A percentile compares a stretch with the other conserved stretches of the same genome.
Evolutionary conservation across 23 red algal species (phyloP).

Genomic region (Pyropia yezoensis): DNA sequence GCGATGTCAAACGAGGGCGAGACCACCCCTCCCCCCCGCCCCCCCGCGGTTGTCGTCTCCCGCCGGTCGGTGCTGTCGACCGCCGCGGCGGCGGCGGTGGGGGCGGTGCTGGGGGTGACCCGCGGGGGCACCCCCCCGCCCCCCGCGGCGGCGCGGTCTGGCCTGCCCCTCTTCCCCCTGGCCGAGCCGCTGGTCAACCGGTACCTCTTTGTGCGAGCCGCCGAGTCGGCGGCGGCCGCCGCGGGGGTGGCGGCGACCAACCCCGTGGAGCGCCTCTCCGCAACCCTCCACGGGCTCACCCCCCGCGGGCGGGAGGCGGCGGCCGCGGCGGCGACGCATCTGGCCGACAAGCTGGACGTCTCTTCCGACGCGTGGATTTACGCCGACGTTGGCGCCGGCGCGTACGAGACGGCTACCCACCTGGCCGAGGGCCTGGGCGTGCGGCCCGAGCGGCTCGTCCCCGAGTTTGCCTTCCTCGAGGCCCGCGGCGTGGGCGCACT

Average conservation of each 20-base stretch:
- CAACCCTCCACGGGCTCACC: slow-evolving; percentile 49
- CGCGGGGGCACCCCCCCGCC: not conserved
- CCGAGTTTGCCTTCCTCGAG: slow-evolving; percentile 75
- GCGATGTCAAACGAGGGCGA: too few relatives aligned
- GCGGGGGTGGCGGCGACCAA: slow-evolving; percentile 42
- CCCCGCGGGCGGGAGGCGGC: slow-evolving; percentile 29
- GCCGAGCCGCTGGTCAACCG: slow-evolving; percentile 41
- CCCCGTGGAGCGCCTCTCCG: slow-evolving; percentile 63
- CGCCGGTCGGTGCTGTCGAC: too few relatives aligned
- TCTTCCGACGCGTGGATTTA: slow-evolving; percentile 61
- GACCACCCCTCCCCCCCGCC: too few relatives aligned
- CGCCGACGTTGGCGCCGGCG: slow-evolving; percentile 44
- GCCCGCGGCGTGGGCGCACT: slow-evolving; percentile 62
- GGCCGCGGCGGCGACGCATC: slow-evolving; percentile 13
- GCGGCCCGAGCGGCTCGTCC: slow-evolving; percentile 60
- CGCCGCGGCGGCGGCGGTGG: too few relatives aligned
- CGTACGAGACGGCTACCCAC: slow-evolving; percentile 66
- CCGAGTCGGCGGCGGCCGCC: slow-evolving; percentile 46
- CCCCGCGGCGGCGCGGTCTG: slow-evolving; percentile 18
- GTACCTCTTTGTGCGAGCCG: slow-evolving; percentile 76
- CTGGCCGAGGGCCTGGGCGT: slow-evolving; percentile 33
- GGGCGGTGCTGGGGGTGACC: too few relatives aligned
- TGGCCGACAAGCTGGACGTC: slow-evolving; percentile 21
- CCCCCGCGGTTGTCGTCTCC: too few relatives aligned
- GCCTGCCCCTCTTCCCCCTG: slow-evolving; percentile 52